phyloP scores from a whole-genome alignment of 441 rosid genomes.

The Adansonia gregorii region DNA sequence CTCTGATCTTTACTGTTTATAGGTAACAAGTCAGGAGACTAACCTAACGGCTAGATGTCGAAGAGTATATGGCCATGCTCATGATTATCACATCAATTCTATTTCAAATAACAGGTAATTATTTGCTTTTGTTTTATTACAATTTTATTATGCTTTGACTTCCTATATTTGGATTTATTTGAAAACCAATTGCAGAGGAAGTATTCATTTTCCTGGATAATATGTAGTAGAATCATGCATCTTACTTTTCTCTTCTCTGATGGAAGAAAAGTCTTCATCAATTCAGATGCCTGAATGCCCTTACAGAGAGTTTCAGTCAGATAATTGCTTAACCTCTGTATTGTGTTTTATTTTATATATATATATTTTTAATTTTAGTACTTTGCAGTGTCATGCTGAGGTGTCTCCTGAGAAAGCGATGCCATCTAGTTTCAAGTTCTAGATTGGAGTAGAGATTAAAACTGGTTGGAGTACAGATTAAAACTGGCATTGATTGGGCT shows the following conservation, averaged over 20 bases:
- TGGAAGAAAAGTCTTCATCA: neutral
- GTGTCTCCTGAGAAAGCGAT: neutral
- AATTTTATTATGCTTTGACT: neutral
- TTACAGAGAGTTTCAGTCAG: neutral
- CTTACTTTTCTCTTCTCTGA: neutral
- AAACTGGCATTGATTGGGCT: constrained; percentile 7
- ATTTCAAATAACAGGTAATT: constrained; percentile 90
- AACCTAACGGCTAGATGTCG: constrained; percentile 90
- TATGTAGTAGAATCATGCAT: neutral
- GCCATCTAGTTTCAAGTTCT: constrained; percentile 10
- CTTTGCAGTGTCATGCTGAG: neutral
- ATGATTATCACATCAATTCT: constrained; percentile 97
- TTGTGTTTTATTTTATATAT: neutral
- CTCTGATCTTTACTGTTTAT: constrained; percentile 9
- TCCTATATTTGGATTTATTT: constrained; percentile 8
- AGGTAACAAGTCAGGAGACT: constrained; percentile 89
- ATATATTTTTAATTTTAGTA: neutral
- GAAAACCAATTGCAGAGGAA: constrained; percentile 12
- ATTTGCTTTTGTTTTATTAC: constrained; percentile 4
- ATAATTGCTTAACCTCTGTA: neutral
- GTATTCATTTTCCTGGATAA: neutral
- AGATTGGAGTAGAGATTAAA: constrained; percentile 12
- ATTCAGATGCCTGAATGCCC: neutral
- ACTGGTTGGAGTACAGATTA: neutral
- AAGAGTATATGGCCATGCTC: constrained; percentile 93